Base-by-base conservation (phyloP, 2,329 filamentous ascomycete species). In the Verticillium klebahnii region DNA sequence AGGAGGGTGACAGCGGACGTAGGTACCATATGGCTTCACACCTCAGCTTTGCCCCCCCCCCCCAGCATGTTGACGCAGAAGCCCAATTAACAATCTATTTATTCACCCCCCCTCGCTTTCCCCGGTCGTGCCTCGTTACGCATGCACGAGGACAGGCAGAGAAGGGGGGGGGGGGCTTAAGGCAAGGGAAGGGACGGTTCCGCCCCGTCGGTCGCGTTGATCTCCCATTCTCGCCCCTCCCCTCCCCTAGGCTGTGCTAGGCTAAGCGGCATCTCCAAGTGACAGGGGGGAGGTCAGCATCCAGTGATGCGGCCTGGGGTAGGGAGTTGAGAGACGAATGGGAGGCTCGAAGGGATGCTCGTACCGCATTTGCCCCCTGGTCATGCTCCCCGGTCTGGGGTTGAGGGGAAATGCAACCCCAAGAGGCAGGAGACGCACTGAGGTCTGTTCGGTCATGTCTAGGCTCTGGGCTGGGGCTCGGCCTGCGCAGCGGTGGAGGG, bases 371-470 rank as follows among this genome's bases (percentile, higher is more conserved):
- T 52, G 19, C 45, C 45, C 45, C 45, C 45, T 52, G 45, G 45
- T 39, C 57, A 58, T 58, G 57, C 57, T 58, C 57, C 57, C 57
- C 57, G 37, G 57, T 17, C 57, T 52, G 37, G 57, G 57, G 37
- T 58, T 58, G 57, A 58, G 57, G 57, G 45, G 57, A 58, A 58
- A 58, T 58, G 57, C 57, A 58, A 23, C 55, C 45, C 45, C n/a
- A 23, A 52, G 45, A 52, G 45, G 45, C 45, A 52, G 45, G 45
- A 8, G 45, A 52, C 19, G 45, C 45, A 52, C 45, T 23, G 19
- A 19, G 19, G 12, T 52, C 23, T 23, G n/a, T 25, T 52, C 29
- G 45, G n/a, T 23, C 19, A 25, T 52, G 45, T 52, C 19, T 52
- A 5, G 45, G 45, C 19, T 19, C 45, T 12, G 45, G 12, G 19